phyloP scores from a whole-genome alignment of 2,329 filamentous ascomycete species.

The Cladophialophora immunda region DNA sequence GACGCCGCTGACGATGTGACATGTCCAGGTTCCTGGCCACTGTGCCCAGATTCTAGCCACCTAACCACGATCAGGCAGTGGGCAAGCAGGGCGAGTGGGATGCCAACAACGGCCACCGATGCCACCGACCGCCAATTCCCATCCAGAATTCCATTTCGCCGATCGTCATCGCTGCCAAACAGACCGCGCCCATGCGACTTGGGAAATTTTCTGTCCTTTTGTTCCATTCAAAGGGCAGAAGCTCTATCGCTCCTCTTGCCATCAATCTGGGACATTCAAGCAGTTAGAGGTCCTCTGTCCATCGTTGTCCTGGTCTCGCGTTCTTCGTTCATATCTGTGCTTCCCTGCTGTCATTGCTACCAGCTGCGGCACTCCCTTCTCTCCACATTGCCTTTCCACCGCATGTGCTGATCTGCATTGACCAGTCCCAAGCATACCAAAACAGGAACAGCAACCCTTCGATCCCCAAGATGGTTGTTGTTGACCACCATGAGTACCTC shows the following conservation, averaged over 20 bases:
- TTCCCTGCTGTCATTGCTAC: background rate
- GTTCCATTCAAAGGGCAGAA: background rate
- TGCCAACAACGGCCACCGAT: conserved; percentile 11
- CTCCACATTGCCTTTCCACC: background rate
- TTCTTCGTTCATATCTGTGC: background rate
- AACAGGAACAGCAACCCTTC: background rate
- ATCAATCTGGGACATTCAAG: background rate
- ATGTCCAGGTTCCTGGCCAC: conserved; percentile 4
- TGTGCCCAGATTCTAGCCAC: background rate
- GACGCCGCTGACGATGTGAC: background rate
- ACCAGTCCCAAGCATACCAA: background rate
- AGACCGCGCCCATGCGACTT: background rate
- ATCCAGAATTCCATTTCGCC: conserved; percentile 4
- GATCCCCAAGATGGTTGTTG: conserved; percentile 79
- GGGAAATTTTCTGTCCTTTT: background rate
- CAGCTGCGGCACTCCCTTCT: background rate
- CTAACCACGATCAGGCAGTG: conserved; percentile 11
- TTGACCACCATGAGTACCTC: conserved; percentile 86
- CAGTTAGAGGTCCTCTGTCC: background rate
- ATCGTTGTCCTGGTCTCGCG: background rate
- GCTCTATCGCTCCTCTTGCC: background rate
- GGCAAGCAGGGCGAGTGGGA: background rate
- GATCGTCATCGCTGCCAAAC: conserved; percentile 3
- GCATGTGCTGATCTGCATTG: conserved; percentile 19
- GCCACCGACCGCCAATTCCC: conserved; percentile 10